Conservation (phyloP, 805 yeast genomes). For the Teunomyces panamensis region DNA sequence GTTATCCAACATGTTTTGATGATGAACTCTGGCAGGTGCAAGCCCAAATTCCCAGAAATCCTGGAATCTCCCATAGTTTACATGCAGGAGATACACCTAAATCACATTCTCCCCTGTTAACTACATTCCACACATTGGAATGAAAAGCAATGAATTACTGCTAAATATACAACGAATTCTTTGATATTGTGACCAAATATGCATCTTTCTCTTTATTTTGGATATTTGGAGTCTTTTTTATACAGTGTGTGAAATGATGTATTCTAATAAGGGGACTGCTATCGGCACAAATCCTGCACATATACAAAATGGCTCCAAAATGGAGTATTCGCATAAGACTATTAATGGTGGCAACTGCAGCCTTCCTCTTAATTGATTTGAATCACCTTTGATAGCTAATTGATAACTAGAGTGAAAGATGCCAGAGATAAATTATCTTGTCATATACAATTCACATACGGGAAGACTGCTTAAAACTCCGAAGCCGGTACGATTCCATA, state of each 20-base stretch:
- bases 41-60: background rate
- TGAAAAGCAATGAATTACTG: too few relatives aligned
- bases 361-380: background rate
- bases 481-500: constrained; percentile 40
- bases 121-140: too few relatives aligned
- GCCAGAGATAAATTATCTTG: constrained; percentile 21
- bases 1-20: constrained; percentile 32
- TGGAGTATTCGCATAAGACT: constrained; percentile 1
- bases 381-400: background rate
- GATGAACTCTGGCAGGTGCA: background rate
- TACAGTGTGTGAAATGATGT: too few relatives aligned
- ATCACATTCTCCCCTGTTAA: too few relatives aligned
- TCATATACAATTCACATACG: constrained; percentile 37
- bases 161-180: too few relatives aligned
- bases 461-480: constrained; percentile 33
- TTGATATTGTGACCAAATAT: too few relatives aligned
- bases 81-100: too few relatives aligned
- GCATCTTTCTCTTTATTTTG: too few relatives aligned
- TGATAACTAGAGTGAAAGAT: constrained; percentile 5
- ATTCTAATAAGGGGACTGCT: too few relatives aligned
- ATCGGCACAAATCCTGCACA: background rate
- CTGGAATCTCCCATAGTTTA: background rate
- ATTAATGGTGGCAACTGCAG: constrained; percentile 2
- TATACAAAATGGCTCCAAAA: background rate
- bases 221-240: too few relatives aligned